Base-by-base conservation (phyloP, 129 eudicot species). In the Escallonia herrerae region DNA sequence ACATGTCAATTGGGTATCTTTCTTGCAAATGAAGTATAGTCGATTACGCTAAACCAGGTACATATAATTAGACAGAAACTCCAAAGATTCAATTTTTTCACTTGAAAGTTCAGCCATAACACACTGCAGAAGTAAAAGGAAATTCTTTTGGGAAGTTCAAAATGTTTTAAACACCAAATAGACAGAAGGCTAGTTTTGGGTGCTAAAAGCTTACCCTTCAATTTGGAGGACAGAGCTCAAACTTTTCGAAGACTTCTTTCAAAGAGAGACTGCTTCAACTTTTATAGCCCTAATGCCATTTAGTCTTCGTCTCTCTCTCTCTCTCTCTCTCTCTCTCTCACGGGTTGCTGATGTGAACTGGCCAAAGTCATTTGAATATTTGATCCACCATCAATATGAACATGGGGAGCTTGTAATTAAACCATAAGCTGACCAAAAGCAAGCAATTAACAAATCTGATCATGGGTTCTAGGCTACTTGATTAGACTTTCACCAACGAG, bases 341-440 rank as follows among this genome's bases (percentile, higher is more conserved):
- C 70, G 74, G 76, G 84, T 68, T 66, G 83, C 64, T 76, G 81
- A 81, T 74, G 79, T 87, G 87, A 71, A 74, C 79, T 72, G 81
- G 76, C 76, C 73, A 74, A 58, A 66, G 71, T 64, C 67, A 45
- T 52, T 66, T 50, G 22, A 49, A 41, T 15, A 63, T 54, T 62
- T 46, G 5, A 5, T 49, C 15, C 40, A 68, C 3, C 42, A 41
- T 45, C 47, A 68, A 65, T 69, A 72, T 67, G 72, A 79, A 68
- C 71, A 60, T 38, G 72, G 33, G 41, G 74, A 53, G 50, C 51
- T 41, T 65, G 7, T 63, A 15, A 49, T 43, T 44, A 45, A 68
- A 71, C 59, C 47, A 67, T 63, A 66, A 76, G 66, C 54, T 12
- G 66, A 72, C 68, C 56, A 70, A 74, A 38, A 56, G 60, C 44